These are phyloP conservation scores for Kwoniella heveanensis DNA, from an alignment of 768 basidiomycete species.

Conservation along the genomic window DNA sequence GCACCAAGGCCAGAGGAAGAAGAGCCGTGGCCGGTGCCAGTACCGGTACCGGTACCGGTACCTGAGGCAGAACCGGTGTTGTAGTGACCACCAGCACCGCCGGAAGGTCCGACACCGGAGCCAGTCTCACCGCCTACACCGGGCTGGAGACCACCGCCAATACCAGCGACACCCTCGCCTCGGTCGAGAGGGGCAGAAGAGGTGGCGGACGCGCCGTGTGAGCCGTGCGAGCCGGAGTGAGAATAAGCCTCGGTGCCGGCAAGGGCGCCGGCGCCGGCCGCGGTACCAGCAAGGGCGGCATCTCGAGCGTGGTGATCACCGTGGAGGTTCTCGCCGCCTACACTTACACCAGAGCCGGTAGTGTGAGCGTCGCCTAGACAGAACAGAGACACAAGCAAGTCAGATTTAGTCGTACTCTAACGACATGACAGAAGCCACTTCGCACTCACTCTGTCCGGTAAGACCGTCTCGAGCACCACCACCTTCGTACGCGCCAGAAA, in stretches of 20 bases:
- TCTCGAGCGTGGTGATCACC: constrained; percentile 15
- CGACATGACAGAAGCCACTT: no score
- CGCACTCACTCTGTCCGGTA: constrained; percentile 48
- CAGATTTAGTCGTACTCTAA: no score
- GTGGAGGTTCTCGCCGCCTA: constrained; percentile 39
- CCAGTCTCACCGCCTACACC: constrained; percentile 25
- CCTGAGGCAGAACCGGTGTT: constrained; percentile 14
- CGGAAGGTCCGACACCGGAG: constrained; percentile 32
- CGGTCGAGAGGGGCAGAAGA: constrained; percentile 13
- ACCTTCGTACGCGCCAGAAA: constrained; percentile 45
- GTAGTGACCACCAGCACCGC: constrained; percentile 22
- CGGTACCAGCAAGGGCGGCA: constrained; percentile 37
- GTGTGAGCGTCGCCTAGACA: constrained; percentile 35
- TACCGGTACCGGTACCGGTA: neutral
- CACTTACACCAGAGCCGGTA: constrained; percentile 43
- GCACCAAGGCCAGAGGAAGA: no score
- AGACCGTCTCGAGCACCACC: constrained; percentile 38
- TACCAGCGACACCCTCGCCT: constrained; percentile 19
- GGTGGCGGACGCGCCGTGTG: neutral
- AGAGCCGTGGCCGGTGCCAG: no score
- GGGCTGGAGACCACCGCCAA: constrained; percentile 10
- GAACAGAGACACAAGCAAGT: no score
- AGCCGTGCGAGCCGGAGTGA: constrained; percentile 5
- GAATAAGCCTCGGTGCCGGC: constrained; percentile 5
- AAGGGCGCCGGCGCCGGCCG: constrained; percentile 31